These are phyloP conservation scores for Gnetum montanum DNA, from an alignment of 75 land plant species.

Conservation along the genomic window DNA sequence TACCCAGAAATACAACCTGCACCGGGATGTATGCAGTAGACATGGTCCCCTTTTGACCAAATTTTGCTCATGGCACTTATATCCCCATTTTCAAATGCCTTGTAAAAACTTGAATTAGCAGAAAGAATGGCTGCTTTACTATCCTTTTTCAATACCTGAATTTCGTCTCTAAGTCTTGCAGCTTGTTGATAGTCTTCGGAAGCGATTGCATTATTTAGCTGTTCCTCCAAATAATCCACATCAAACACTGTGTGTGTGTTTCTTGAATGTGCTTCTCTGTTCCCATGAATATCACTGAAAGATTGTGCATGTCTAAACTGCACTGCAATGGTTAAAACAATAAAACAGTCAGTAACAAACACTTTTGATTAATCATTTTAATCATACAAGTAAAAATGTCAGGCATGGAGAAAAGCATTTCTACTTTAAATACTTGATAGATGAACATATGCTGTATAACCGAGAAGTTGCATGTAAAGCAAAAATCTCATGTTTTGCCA, in stretches of 20 bases:
- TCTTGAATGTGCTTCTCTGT: constrained; percentile 20
- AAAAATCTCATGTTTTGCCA: too few relatives aligned
- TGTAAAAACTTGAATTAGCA: constrained; percentile 60
- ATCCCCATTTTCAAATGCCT: constrained; percentile 64
- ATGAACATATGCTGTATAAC: too few relatives aligned
- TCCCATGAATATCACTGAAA: constrained; percentile 7
- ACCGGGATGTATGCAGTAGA: constrained; percentile 75
- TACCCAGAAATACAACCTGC: constrained; percentile 65
- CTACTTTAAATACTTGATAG: too few relatives aligned
- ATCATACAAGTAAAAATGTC: too few relatives aligned
- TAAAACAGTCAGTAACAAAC: too few relatives aligned
- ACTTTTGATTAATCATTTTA: too few relatives aligned
- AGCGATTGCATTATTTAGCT: constrained; percentile 52
- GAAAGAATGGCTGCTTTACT: constrained; percentile 42
- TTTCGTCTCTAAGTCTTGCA: constrained; percentile 57
- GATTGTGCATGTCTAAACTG: background rate
- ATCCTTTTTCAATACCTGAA: constrained; percentile 51
- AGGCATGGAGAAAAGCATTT: too few relatives aligned
- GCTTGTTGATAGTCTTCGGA: constrained; percentile 63
- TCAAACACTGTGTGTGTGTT: constrained; percentile 32
- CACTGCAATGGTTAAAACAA: constrained; percentile 4
- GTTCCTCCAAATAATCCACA: constrained; percentile 37
- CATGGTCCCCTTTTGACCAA: constrained; percentile 63
- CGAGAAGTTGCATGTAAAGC: too few relatives aligned
- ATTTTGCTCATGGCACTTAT: constrained; percentile 50